These are phyloP conservation scores for Hypoxylon sp. DNA, from an alignment of 2,329 filamentous ascomycete genomes.

Conservation along the genomic window DNA sequence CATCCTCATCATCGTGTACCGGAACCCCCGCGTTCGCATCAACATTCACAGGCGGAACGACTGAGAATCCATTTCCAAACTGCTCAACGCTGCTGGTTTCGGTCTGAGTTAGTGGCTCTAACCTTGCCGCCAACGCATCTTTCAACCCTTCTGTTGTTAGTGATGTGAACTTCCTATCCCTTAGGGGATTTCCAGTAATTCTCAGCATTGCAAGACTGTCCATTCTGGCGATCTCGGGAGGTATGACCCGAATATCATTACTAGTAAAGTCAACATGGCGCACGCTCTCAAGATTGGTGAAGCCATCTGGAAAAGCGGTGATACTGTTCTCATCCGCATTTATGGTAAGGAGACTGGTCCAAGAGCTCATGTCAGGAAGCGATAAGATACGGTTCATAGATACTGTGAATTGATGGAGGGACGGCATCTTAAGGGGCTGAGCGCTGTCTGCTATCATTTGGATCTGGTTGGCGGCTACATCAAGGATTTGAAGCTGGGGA, in stretches of 20 bases:
- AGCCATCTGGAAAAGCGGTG: slow-evolving; percentile 80
- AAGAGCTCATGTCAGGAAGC: slow-evolving; percentile 81
- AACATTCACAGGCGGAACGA: slow-evolving; percentile 7
- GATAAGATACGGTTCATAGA: slow-evolving; percentile 82
- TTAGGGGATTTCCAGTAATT: slow-evolving; percentile 89
- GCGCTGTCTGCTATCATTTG: slow-evolving; percentile 48
- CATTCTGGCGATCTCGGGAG: slow-evolving; percentile 85
- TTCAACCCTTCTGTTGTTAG: slow-evolving; percentile 88
- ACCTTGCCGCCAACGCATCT: slow-evolving; percentile 75
- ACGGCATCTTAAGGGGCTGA: slow-evolving; percentile 73
- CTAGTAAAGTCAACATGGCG: slow-evolving; percentile 85
- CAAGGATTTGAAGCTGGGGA: slow-evolving; percentile 78
- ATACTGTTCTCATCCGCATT: slow-evolving; percentile 87
- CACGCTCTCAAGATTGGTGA: slow-evolving; percentile 76
- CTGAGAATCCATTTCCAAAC: slow-evolving; percentile 47
- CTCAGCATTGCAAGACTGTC: slow-evolving; percentile 80
- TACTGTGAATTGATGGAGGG: slow-evolving; percentile 80
- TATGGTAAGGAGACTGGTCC: slow-evolving; percentile 80
- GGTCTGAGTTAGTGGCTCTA: slow-evolving; percentile 68
- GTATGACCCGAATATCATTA: slow-evolving; percentile 84
- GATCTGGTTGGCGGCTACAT: slow-evolving; percentile 80
- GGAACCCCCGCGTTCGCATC: not conserved
- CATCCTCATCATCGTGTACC: slow-evolving; percentile 55
- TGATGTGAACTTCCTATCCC: slow-evolving; percentile 87
- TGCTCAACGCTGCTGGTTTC: slow-evolving; percentile 46